Evolutionary conservation across 2,329 filamentous ascomycete genomes (phyloP).

Genomic region (Hymenoscyphus fraxineus): DNA sequence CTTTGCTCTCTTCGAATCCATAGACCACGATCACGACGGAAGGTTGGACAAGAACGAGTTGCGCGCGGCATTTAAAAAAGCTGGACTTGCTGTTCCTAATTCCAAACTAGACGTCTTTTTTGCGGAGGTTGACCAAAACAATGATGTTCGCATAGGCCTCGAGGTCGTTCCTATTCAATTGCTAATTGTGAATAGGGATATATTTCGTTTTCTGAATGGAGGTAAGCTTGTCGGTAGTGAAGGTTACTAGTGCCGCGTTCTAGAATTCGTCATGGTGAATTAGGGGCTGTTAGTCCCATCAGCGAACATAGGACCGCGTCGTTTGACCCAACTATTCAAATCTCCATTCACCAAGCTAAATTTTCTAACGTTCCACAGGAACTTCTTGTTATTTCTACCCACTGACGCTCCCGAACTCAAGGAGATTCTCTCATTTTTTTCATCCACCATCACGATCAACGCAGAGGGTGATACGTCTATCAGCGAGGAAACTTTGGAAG

Average conservation of each 20-base stretch:
- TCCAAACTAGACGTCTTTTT: slow-evolving; percentile 83
- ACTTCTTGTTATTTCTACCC: slow-evolving; percentile 90
- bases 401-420: slow-evolving; percentile 65
- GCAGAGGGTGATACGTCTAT: slow-evolving; percentile 91
- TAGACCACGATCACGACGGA: slow-evolving; percentile 82
- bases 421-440: slow-evolving; percentile 86
- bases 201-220: slow-evolving; percentile 94
- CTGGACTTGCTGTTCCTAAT: slow-evolving; percentile 74
- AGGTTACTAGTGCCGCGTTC: neutral
- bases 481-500: slow-evolving; percentile 84
- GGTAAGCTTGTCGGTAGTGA: slow-evolving; percentile 55
- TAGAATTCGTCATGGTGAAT: neutral
- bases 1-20: slow-evolving; percentile 74
- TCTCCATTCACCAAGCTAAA: neutral
- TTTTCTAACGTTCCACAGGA: slow-evolving; percentile 47
- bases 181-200: slow-evolving; percentile 39
- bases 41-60: slow-evolving; percentile 85
- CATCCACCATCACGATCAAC: slow-evolving; percentile 82
- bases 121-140: slow-evolving; percentile 80
- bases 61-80: slow-evolving; percentile 68
- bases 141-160: slow-evolving; percentile 49
- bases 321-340: neutral
- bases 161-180: neutral
- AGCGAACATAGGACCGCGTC: neutral
- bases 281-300: neutral